Base-by-base conservation (phyloP, 495 filamentous ascomycete species). In the Lophium mytilinum region DNA sequence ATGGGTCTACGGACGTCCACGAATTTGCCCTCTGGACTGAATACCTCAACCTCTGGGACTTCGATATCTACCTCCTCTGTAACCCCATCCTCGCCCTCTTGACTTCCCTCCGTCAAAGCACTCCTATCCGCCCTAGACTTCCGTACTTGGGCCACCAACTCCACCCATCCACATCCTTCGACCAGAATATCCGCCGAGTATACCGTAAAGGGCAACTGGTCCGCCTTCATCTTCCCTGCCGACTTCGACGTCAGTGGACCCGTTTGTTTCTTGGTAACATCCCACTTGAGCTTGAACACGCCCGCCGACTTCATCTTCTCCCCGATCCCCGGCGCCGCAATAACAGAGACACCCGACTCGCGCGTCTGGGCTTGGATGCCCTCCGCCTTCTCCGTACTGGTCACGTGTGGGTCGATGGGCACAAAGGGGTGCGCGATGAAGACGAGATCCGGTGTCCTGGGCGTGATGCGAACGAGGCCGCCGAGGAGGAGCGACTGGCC, bases 121-220 rank as follows among this genome's bases (percentile, higher is more conserved):
- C 50, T 19, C 6, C 58, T n/a, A 9, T 50, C 46, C 19, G 42
- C 53, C 62, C 61, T 73, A 80, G 53, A 55, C 21, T 77, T 79
- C 19, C 91, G 82, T 8, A 93, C 78, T 70, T 97, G 91, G 12
- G 84, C 83, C 6, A 81, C 84, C 17, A 99, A 69, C 68, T 99
- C 93, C 8, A 99, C 78, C 92, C 94, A 99, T 2, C 93, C 93
- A 40, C 84, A 83, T 17, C 92, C 88, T 62, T 96, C 90, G 37
- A 99, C 83, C 8, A 99, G 73, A 37, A 99, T 81, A 68, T 99
- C 93, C 0, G 85, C 78, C 6, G 83, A 78, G 52, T 91, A 75
- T 3, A 96, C 81, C 9, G 76, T 78, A 68, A 92, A 99, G 2
- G 90, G 91, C 37, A 97, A 72, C 19, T 61, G 58, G 0, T 83